Percentiles rank a stretch among this genome's conserved stretches.
Evolutionary conservation across 331 rosid genomes (phyloP).

Genomic region (Pyracantha coccinea): DNA sequence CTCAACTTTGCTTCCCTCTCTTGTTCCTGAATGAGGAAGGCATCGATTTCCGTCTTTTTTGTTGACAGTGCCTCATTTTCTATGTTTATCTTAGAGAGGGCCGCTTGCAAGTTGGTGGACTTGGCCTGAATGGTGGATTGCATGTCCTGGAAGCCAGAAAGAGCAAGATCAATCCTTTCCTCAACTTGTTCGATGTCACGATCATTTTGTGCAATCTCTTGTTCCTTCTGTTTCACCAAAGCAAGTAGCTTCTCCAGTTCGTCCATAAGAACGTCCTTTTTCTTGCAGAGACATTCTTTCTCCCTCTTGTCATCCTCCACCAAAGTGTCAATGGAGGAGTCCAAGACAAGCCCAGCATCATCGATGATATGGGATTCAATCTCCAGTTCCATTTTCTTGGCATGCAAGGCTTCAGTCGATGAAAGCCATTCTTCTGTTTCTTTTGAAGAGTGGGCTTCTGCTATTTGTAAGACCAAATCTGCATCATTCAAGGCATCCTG

Average conservation of each 20-base stretch:
- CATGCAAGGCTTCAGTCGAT: slow-evolving; percentile 61
- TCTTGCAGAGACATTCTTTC: slow-evolving; percentile 47
- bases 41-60: slow-evolving; percentile 53
- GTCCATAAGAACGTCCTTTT: slow-evolving; percentile 32
- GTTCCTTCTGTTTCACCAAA: slow-evolving; percentile 60
- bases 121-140: slow-evolving; percentile 48
- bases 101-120: slow-evolving; percentile 38
- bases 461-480: slow-evolving; percentile 33
- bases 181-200: slow-evolving; percentile 46
- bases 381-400: slow-evolving; percentile 68
- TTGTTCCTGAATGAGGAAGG: slow-evolving; percentile 36
- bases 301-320: slow-evolving; percentile 58
- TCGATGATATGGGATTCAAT: slow-evolving; percentile 54
- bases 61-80: slow-evolving; percentile 42
- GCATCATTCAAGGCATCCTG: slow-evolving; percentile 61
- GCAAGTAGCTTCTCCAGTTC: slow-evolving; percentile 61
- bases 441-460: slow-evolving; percentile 35
- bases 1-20: slow-evolving; percentile 40
- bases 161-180: slow-evolving; percentile 42
- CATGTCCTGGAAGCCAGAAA: slow-evolving; percentile 54
- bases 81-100: slow-evolving; percentile 39
- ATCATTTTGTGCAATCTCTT: slow-evolving; percentile 62
- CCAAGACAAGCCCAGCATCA: slow-evolving; percentile 46
- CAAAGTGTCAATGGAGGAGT: slow-evolving; percentile 45
- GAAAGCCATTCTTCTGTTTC: slow-evolving; percentile 51